Conservation (phyloP, 2,329 filamentous ascomycete genomes). For the Claviceps monticola region DNA sequence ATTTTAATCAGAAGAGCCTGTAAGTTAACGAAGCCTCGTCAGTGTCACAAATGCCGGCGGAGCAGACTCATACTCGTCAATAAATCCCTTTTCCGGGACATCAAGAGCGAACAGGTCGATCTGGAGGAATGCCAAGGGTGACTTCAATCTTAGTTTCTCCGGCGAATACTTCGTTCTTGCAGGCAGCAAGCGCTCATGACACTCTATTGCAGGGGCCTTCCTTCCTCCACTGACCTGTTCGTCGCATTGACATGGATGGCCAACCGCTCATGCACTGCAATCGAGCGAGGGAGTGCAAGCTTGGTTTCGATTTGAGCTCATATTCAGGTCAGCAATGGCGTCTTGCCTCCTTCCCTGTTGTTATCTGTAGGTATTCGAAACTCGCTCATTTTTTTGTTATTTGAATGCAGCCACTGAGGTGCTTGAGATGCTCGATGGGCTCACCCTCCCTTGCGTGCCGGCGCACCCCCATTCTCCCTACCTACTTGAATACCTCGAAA, state of each 20-base stretch:
- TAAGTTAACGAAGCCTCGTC: too few relatives aligned
- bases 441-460: constrained; percentile 4
- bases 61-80: neutral
- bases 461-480: too few relatives aligned
- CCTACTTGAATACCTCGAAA: too few relatives aligned
- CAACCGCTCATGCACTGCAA: neutral
- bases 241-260: neutral
- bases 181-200: neutral
- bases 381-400: constrained; percentile 1
- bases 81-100: neutral
- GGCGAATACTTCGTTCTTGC: neutral
- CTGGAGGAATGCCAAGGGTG: neutral
- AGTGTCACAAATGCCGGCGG: too few relatives aligned
- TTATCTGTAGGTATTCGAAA: neutral
- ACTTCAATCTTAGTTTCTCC: neutral
- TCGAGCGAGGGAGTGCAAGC: neutral
- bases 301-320: neutral
- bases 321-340: neutral
- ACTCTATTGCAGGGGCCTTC: neutral
- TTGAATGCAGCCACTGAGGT: neutral
- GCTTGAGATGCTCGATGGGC: neutral
- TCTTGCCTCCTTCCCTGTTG: neutral
- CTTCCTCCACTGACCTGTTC: neutral
- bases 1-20: too few relatives aligned
- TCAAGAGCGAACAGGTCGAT: neutral